Evolutionary conservation across 1,284 basidiomycete genomes (phyloP).

Genomic region (Xerocomus amazonicus): DNA sequence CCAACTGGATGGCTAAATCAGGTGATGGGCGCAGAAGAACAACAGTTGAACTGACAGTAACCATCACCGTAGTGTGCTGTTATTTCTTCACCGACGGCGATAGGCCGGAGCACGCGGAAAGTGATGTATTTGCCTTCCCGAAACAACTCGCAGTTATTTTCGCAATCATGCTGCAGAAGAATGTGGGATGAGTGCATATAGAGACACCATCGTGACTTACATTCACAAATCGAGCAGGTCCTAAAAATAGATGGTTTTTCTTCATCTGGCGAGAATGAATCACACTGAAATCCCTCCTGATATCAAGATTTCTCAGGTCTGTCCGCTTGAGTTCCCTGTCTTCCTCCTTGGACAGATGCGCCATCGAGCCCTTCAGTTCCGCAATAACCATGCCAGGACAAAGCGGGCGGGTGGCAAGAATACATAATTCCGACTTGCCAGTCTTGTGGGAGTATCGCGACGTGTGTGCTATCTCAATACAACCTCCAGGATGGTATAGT

Average conservation of each 20-base stretch:
- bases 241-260: constrained; percentile 89
- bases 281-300: constrained; percentile 85
- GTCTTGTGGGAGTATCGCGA: constrained; percentile 79
- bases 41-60: constrained; percentile 59
- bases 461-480: constrained; percentile 84
- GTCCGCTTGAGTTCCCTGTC: constrained; percentile 78
- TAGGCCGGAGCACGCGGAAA: constrained; percentile 80
- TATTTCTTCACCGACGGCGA: constrained; percentile 80
- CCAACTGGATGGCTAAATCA: constrained; percentile 57
- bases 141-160: constrained; percentile 86
- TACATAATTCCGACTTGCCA: constrained; percentile 88
- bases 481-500: constrained; percentile 75
- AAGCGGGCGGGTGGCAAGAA: constrained; percentile 76
- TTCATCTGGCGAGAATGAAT: constrained; percentile 88
- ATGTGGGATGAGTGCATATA: constrained; percentile 16
- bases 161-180: constrained; percentile 76
- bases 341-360: constrained; percentile 76
- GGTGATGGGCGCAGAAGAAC: constrained; percentile 5
- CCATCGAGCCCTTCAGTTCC: constrained; percentile 85
- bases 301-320: constrained; percentile 64
- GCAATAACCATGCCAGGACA: constrained; percentile 70
- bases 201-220: constrained; percentile 47
- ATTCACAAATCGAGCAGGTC: constrained; percentile 92
- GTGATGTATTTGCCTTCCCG: constrained; percentile 86
- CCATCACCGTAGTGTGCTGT: constrained; percentile 83